These are phyloP conservation scores for Leccinum ochraceum DNA, from an alignment of 768 basidiomycete genomes.

Conservation along the genomic window DNA sequence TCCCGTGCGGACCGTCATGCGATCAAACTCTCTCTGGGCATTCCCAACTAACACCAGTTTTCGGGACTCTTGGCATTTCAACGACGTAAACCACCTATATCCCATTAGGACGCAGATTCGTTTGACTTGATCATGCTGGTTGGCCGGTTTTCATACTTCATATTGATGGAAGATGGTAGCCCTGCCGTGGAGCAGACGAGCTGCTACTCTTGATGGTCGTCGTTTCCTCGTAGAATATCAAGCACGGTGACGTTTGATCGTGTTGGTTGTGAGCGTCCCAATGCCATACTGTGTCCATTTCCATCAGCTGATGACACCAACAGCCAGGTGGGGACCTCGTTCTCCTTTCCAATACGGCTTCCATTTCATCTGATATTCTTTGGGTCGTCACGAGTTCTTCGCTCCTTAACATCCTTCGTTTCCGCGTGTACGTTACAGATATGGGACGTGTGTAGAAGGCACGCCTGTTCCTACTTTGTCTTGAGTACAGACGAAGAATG, in stretches of 20 bases:
- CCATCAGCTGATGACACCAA: not conserved
- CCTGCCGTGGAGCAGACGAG: not conserved
- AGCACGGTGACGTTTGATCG: constrained; percentile 6
- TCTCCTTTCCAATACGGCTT: not conserved
- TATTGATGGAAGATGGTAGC: not conserved
- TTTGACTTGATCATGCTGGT: constrained; percentile 10
- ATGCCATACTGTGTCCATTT: not conserved
- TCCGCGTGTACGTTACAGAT: constrained; percentile 7
- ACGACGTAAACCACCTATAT: constrained; percentile 7
- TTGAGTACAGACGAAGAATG: constrained; percentile 20
- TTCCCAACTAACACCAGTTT: too few species aligned
- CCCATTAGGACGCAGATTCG: not conserved
- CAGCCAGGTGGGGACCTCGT: constrained; percentile 7
- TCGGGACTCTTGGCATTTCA: not conserved
- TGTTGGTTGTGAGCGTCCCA: constrained; percentile 4
- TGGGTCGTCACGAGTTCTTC: too few species aligned
- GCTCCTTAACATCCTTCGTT: too few species aligned
- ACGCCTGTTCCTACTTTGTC: constrained; percentile 15
- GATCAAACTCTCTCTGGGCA: too few species aligned
- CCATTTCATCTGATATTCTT: not conserved
- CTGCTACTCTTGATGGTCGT: constrained; percentile 4
- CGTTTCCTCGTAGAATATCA: constrained; percentile 5
- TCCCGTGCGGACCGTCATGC: not conserved
- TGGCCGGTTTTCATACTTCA: not conserved
- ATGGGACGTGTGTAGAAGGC: constrained; percentile 15